Evolutionary conservation across 352 stramenopile species (phyloP).

Genomic region (Globisporangium megalacanthum): DNA sequence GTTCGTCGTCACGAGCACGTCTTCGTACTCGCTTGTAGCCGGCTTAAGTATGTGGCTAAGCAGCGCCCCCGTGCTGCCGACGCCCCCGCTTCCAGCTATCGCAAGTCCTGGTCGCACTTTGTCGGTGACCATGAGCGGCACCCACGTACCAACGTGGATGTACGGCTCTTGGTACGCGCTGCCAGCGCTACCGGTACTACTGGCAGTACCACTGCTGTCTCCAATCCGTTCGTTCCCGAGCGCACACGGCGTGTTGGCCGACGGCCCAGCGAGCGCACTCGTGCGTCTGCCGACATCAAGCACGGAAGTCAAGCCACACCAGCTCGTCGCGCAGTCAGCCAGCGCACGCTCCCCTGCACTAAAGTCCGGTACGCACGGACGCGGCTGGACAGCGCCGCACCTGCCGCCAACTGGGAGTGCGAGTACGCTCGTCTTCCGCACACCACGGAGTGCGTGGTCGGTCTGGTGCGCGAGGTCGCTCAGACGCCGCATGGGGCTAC

Average conservation of each 20-base stretch:
- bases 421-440: constrained; percentile 26
- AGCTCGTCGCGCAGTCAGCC: neutral
- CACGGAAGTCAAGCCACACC: neutral
- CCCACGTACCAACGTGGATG: constrained; percentile 73
- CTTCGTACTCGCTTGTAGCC: constrained; percentile 40
- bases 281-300: constrained; percentile 13
- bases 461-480: constrained; percentile 53
- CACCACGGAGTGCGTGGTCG: constrained; percentile 44
- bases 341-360: neutral
- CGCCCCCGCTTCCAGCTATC: neutral
- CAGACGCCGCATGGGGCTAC: constrained; percentile 37
- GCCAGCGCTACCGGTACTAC: neutral
- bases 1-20: constrained; percentile 59
- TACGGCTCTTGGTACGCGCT: constrained; percentile 54
- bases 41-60: constrained; percentile 25
- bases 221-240: constrained; percentile 24
- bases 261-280: constrained; percentile 14
- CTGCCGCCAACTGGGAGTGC: constrained; percentile 7
- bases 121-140: constrained; percentile 55
- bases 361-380: too few species aligned
- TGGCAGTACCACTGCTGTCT: neutral
- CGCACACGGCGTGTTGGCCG: constrained; percentile 18
- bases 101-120: constrained; percentile 14
- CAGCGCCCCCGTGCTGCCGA: neutral
- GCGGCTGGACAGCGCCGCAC: neutral